phyloP scores from a whole-genome alignment of 257 asterid genomes.

The Ilex asprella region DNA sequence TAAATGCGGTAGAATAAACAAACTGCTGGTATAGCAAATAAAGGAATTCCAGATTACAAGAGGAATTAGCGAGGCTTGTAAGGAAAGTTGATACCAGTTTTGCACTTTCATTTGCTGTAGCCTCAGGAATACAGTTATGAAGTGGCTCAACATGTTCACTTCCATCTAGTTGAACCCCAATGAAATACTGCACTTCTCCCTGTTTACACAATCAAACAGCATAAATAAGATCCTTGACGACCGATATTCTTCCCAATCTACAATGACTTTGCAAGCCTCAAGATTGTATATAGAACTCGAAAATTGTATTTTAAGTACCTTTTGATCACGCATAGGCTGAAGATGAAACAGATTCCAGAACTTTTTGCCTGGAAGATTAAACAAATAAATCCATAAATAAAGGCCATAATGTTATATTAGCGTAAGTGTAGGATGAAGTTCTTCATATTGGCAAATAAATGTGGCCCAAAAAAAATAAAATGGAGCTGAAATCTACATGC shows the following conservation, averaged over 20 bases:
- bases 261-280: not conserved
- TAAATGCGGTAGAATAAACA: conserved; percentile 6
- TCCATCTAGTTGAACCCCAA: conserved; percentile 97
- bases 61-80: not conserved
- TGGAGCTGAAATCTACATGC: not conserved
- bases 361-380: conserved; percentile 55
- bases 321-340: conserved; percentile 99
- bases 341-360: conserved; percentile 98
- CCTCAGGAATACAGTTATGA: conserved; percentile 78
- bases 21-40: conserved; percentile 2
- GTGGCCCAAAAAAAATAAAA: conserved; percentile 1
- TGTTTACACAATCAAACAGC: conserved; percentile 22
- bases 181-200: conserved; percentile 99
- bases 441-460: not conserved
- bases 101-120: conserved; percentile 69
- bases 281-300: not conserved
- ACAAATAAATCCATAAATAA: not conserved
- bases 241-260: not conserved
- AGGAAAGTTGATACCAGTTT: conserved; percentile 38
- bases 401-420: not conserved
- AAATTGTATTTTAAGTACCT: conserved; percentile 32
- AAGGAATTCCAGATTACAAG: not conserved
- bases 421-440: not conserved
- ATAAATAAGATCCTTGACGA: not conserved
- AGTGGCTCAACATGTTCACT: conserved; percentile 94